Percentiles rank a stretch among this genome's conserved stretches.
phyloP scores from a whole-genome alignment of 495 filamentous ascomycete genomes.

The Tuber magnatum region DNA sequence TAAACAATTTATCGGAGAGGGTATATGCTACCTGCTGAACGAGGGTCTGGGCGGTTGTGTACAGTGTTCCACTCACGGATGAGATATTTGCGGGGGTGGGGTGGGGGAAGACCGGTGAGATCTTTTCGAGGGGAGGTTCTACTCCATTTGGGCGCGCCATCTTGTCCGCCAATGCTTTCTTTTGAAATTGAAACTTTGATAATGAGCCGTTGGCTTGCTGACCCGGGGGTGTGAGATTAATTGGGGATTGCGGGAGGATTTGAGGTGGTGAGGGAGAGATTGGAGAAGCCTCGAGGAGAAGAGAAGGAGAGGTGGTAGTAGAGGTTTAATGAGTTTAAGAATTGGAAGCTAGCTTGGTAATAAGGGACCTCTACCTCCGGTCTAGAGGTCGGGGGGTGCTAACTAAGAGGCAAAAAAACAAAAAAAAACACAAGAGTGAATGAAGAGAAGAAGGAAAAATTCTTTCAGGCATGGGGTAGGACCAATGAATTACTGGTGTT shows the following conservation, averaged over 20 bases:
- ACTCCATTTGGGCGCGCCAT: constrained; percentile 15
- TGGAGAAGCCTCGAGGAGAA: constrained; percentile 8
- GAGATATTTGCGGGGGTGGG: constrained; percentile 51
- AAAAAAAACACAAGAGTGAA: constrained; percentile 8
- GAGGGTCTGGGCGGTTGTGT: constrained; percentile 81
- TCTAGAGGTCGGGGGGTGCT: not conserved
- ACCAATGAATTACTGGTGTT: not conserved
- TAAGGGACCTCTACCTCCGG: not conserved
- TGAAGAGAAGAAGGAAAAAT: constrained; percentile 5
- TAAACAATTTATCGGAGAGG: constrained; percentile 91
- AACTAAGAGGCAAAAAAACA: constrained; percentile 1
- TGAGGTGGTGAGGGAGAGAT: constrained; percentile 19
- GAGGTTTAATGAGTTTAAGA: not conserved
- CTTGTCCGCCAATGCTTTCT: constrained; percentile 25
- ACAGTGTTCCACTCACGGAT: constrained; percentile 77
- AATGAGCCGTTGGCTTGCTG: constrained; percentile 7
- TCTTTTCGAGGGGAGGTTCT: constrained; percentile 38
- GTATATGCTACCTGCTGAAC: constrained; percentile 93
- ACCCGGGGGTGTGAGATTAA: constrained; percentile 25
- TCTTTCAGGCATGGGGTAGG: not conserved
- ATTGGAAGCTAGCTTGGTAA: constrained; percentile 18
- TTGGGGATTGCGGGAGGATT: constrained; percentile 19
- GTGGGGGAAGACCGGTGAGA: constrained; percentile 58
- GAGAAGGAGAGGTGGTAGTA: constrained; percentile 4
- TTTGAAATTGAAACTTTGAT: constrained; percentile 26